Conservation (phyloP, 2,329 filamentous ascomycete species). For the Penicillium sp. region DNA sequence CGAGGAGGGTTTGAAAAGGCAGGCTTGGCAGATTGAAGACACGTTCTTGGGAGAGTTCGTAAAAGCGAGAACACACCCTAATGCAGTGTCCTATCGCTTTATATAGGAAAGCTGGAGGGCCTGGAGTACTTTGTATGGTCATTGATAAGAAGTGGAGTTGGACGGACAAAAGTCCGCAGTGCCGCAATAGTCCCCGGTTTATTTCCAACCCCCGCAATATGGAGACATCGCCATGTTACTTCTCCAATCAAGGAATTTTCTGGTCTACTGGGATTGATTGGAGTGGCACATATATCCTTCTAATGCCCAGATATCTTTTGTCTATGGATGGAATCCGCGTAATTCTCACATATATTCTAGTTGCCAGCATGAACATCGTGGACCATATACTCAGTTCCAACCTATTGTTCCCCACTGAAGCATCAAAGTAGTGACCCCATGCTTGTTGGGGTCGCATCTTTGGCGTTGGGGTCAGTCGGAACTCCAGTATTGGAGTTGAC, state of each 20-base stretch:
- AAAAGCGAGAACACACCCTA: neutral
- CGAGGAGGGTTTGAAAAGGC: neutral
- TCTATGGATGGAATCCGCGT: neutral
- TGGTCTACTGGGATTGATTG: neutral
- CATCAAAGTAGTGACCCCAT: neutral
- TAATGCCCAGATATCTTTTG: no score
- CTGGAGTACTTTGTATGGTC: neutral
- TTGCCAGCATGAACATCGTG: no score
- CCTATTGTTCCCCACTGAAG: neutral
- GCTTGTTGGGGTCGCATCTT: neutral
- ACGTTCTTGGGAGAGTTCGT: neutral
- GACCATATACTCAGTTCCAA: neutral
- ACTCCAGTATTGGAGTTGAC: neutral
- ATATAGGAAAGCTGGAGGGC: neutral
- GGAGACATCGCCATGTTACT: neutral
- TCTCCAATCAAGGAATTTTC: neutral
- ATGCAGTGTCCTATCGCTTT: neutral
- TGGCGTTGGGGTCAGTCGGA: neutral
- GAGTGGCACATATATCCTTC: neutral
- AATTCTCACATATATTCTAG: no score
- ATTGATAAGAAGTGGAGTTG: conserved; percentile 9
- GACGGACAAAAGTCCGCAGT: conserved; percentile 5
- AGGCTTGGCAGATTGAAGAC: neutral
- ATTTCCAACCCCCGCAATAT: conserved; percentile 4
- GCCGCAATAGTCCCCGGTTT: neutral